Base-by-base conservation (phyloP, 768 basidiomycete species). In the Amanita subjunquillea region DNA sequence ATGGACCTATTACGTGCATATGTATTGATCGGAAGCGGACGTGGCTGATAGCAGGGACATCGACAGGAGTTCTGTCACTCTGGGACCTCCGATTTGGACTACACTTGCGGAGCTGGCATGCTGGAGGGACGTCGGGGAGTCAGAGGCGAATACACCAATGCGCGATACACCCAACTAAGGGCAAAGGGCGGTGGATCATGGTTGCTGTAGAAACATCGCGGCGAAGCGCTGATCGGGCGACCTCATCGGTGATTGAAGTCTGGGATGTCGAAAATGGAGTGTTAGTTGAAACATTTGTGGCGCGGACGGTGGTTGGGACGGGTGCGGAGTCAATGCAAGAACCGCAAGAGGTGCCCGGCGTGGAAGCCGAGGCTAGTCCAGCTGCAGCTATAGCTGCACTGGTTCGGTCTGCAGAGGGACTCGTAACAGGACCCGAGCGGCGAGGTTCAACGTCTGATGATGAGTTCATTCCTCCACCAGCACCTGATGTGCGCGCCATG, bases 51-150 rank as follows among this genome's bases (percentile, higher is more conserved):
- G 83, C 88, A 15, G 95, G 91, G 2, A 96, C 95, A 1, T 80
- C 86, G 2, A 80, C 78, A 1, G 96, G 95, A 4, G 80, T 86
- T 12, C 69, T 98, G 10, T 83, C 88, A 0, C 74, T 99, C 2
- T 99, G 94, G 93, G 96, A 99, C 68, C 81, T 91, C 40, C 85
- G 95, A 8, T 99, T 98, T 58, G 93, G 94, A 1, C 71, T 97
- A 17, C 71, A 87, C 3, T 73, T 98, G 57, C 88, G 87, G 64
- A 89, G 83, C 55, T 97, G 95, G 94, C 80, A 82, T 60, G 82
- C 82, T 6, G 82, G 82, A 8, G 72, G 73, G 5, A 73, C 78
- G 3, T 70, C 75, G 9, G 69, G 71, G 2, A 79, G 79, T 2
- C 67, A 72, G 6, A 75, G 75, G 2, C 76, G 80, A 36, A 78